Base-by-base conservation (phyloP, 371 early-diverging fungal genomes). In the Syncephalis fuscata region DNA sequence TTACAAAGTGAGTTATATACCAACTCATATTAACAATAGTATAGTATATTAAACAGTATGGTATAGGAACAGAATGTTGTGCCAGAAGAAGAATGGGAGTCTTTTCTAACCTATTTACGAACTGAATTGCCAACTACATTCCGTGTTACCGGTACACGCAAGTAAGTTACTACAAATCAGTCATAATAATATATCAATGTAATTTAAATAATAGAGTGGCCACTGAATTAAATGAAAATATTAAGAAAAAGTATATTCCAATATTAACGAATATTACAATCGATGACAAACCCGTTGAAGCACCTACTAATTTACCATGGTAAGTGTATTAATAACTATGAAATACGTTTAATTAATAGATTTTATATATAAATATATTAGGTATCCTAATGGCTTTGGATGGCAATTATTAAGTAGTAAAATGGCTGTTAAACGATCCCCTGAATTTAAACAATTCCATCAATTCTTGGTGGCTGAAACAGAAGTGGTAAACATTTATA, bases 381-480 rank as follows among this genome's bases (percentile, higher is more conserved):
- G 32, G 32, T 95, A 94, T 63, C 97, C 97, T 10, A 78, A 91
- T 61, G 65, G 78, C 3, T 67, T 93, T 42, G 93, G 78, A 3
- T 97, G 89, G 88, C 79, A 83, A 53, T 79, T 82, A 53, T 74
- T 69, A 49, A 73, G 73, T 17, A 68, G 85, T 25, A 72, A 88
- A 19, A 66, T 64, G 19, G 70, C 73, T 16, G 64, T 97, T 51
- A 74, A 82, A 48, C 83, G 78, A 58, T 73, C 77, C 1, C 69
- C 73, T 7, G 82, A 73, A 48, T 72, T 85, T 49, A 61, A 71
- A 48, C 70, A 76, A 37, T 95, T 97, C 63, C 94, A 95, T 51
- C 65, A 78, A 52, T 97, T 91, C 64, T 71, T 97, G 55, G 92
- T 93, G 39, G 71, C 91, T 5, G 94, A 94, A 58, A 90, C 92